Conservation (phyloP, 495 filamentous ascomycete species). For the Chaetomium cochliodes region DNA sequence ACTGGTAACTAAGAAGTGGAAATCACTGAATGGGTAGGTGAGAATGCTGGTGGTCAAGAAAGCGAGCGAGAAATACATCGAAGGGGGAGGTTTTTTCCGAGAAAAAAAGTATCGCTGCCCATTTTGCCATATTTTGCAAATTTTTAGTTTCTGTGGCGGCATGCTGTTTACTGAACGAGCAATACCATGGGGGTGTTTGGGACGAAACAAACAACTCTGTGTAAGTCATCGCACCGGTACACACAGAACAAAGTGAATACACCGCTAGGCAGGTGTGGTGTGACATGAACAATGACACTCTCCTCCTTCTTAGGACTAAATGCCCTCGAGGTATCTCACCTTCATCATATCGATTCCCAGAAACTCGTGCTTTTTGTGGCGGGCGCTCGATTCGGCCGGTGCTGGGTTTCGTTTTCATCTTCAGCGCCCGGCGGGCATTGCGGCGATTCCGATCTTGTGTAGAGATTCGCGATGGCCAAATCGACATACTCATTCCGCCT, state of each 20-base stretch:
- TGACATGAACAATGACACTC: not conserved
- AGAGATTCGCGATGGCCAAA: not conserved
- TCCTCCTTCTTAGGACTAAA: too few species aligned
- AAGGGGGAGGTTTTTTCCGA: too few species aligned
- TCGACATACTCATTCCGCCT: not conserved
- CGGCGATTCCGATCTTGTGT: not conserved
- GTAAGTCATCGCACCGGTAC: not conserved
- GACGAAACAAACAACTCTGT: conserved; percentile 17
- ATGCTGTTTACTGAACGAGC: conserved; percentile 4
- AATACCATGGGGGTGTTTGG: not conserved
- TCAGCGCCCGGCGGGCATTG: not conserved
- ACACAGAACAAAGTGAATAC: conserved; percentile 6
- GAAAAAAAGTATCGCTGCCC: not conserved
- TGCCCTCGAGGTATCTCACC: not conserved
- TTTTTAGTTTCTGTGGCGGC: not conserved
- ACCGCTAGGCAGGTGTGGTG: not conserved
- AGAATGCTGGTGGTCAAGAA: not conserved
- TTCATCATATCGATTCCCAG: not conserved
- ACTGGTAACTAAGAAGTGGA: not conserved
- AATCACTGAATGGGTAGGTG: not conserved
- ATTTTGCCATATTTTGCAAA: not conserved
- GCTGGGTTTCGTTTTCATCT: not conserved
- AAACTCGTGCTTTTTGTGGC: not conserved
- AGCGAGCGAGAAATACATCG: not conserved
- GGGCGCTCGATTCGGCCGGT: conserved; percentile 5